These are phyloP conservation scores for Neodidymelliopsis sp. DNA, from an alignment of 2,329 filamentous ascomycete genomes.

Conservation along the genomic window DNA sequence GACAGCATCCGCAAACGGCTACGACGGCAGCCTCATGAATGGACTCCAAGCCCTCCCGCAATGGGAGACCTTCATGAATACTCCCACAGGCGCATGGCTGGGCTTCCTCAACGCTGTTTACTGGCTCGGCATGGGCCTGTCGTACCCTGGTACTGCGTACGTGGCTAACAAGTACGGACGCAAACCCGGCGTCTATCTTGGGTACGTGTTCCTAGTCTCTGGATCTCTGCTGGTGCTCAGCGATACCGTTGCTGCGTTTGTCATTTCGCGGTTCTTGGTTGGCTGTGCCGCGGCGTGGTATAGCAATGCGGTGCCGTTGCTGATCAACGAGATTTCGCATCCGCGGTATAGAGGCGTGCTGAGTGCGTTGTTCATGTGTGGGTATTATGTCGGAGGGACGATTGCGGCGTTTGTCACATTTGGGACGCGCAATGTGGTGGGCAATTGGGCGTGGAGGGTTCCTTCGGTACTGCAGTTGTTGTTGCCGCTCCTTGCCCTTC, in stretches of 20 bases:
- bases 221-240: too few species aligned
- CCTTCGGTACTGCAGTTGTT: conserved; percentile 45
- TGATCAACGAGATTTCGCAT: conserved; percentile 57
- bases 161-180: conserved; percentile 51
- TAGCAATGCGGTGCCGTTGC: conserved; percentile 49
- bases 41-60: conserved; percentile 39
- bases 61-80: conserved; percentile 43
- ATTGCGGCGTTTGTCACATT: conserved; percentile 24
- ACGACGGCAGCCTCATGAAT: too few species aligned
- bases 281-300: conserved; percentile 70
- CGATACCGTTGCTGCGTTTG: conserved; percentile 45
- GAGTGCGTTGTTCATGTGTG: conserved; percentile 47
- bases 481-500: conserved; percentile 37
- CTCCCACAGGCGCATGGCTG: conserved; percentile 42
- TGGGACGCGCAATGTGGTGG: conserved; percentile 51
- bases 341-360: conserved; percentile 40
- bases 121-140: conserved; percentile 41
- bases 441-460: conserved; percentile 45
- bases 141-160: conserved; percentile 31
- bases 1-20: too few species aligned
- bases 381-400: conserved; percentile 50
- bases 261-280: conserved; percentile 59
- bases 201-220: conserved; percentile 52
- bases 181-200: conserved; percentile 43
- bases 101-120: conserved; percentile 52